Evolutionary conservation across 148 eudicot species (phyloP), one percentile per base, ranked within the genome.

Genomic region (Rheum nobile): DNA sequence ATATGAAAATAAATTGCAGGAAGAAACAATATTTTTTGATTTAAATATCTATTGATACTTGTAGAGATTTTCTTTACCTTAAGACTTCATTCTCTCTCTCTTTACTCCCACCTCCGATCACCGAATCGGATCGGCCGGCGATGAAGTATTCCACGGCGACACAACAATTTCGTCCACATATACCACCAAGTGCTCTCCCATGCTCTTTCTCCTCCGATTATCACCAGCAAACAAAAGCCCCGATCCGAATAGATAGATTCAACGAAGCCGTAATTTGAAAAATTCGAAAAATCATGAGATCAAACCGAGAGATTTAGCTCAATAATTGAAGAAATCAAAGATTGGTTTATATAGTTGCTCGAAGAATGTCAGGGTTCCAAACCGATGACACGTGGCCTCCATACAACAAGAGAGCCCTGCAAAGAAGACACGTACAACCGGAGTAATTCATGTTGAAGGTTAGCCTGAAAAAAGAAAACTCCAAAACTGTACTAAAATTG

Each of bases 101-200:
- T 11, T 34, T 82, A 38, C 44, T 75, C 78, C 76, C 78, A 48
- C 73, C 80, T n/a, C n/a, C n/a, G n/a, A n/a, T n/a, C n/a, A n/a
- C n/a, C n/a, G n/a, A n/a, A 8, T 21, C 59, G 59, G 26, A 52
- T 52, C 3, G 59, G 29, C 26, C 28, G 59, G 24, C 59, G 59
- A 22, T 8, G 52, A 19, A 8, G 52, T 8, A 22, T 0, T 22
- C 57, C 54, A n/a, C n/a, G 22, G n/a, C 21, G 21, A 21, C 24
- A 2, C 24, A 50, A 24, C 26, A 50, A 6, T 50, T 57, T 26
- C 32, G 65, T 57, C 65, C 65, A 57, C 65, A 11, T 22, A 11
- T 32, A 57, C 14, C 65, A 57, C 65, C 29, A 57, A 57, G 65
- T 26, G 16, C 9, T 57, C 65, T 57, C 65, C 65, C 65, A 57